These are phyloP conservation scores for Porphyrellus cyaneotinctus DNA, from an alignment of 768 basidiomycete genomes.

Conservation along the genomic window DNA sequence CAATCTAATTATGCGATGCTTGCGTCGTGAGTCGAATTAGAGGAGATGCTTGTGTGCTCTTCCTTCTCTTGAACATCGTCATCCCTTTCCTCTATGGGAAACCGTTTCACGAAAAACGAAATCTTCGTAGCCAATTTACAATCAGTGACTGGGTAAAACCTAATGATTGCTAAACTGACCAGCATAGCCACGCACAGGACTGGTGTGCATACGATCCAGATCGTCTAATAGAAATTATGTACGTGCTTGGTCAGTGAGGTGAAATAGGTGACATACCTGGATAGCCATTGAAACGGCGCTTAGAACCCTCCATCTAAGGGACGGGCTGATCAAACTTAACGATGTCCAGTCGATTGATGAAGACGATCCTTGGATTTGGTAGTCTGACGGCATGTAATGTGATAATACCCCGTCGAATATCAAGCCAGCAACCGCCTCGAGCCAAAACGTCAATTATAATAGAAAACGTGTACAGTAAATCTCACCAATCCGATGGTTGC, in stretches of 20 bases:
- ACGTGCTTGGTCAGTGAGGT: not conserved
- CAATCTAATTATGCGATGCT: slow-evolving; percentile 13
- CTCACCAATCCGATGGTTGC: slow-evolving; percentile 78
- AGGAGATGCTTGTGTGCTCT: slow-evolving; percentile 2
- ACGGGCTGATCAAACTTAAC: slow-evolving; percentile 45
- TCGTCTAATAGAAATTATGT: slow-evolving; percentile 40
- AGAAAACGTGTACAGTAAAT: slow-evolving; percentile 6
- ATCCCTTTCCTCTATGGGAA: slow-evolving; percentile 20
- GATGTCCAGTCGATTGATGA: slow-evolving; percentile 54
- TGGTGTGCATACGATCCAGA: slow-evolving; percentile 73
- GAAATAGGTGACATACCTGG: slow-evolving; percentile 41
- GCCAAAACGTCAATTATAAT: slow-evolving; percentile 15
- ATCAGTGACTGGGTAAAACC: slow-evolving; percentile 6
- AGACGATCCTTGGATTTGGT: slow-evolving; percentile 36
- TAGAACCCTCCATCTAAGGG: slow-evolving; percentile 45
- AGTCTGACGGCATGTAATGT: slow-evolving; percentile 47
- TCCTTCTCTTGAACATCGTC: slow-evolving; percentile 21
- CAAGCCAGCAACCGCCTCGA: slow-evolving; percentile 71
- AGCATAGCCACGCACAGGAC: slow-evolving; percentile 62
- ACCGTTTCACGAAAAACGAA: slow-evolving; percentile 28
- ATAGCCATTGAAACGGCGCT: slow-evolving; percentile 57
- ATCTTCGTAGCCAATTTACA: slow-evolving; percentile 16
- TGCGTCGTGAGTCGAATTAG: slow-evolving; percentile 8
- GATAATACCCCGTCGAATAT: slow-evolving; percentile 58
- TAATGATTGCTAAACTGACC: slow-evolving; percentile 35